Base-by-base conservation (phyloP, 1,139 yeast species). In the Yamadazyma epiphylla region DNA sequence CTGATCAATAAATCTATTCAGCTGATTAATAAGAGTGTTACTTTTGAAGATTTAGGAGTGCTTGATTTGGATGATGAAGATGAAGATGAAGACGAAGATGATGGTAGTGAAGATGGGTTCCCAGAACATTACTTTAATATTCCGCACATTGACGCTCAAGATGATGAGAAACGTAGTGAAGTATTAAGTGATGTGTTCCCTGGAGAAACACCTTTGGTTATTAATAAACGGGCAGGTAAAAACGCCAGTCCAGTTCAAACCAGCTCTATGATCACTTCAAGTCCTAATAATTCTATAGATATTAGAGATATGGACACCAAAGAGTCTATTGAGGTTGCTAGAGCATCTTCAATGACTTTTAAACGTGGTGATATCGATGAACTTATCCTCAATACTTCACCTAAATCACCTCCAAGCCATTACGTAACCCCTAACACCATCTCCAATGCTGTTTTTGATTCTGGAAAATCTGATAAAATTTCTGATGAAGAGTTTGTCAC, bases 11-110 rank as follows among this genome's bases (percentile, higher is more conserved):
- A 48, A 2, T 40, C 46, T 8, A 42, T 42, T 29, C 46, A 35
- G 29, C 41, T 36, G 38, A 46, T 43, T 15, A 54, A 53, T 30
- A 64, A 66, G 45, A 56, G 65, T 25, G 72, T 66, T 14, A 64
- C 69, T 3, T 66, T 66, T 42, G 70, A 64, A 35, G 57, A 60
- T 39, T 46, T 65, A 32, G 55, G 55, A 4, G 57, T 54, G n/a
- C 30, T 60, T 32, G 57, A 53, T 22, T 45, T 53, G n/a, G 60
- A 53, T 26, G 53, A 44, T 20, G 46, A 41, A 21, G 22, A 19
- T 24, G 25, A 25, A 11, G 22, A 30, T 14, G 38, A 31, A 10
- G 38, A 29, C 13, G 30, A 39, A 13, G 37, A 35, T 15, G 24
- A 35, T 24, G 32, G 24, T 23, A 34, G 36, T 14, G 39, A 34